These are phyloP conservation scores for Rhizophagus prolifer DNA, from an alignment of 192 early-diverging fungal genomes.

Conservation along the genomic window DNA sequence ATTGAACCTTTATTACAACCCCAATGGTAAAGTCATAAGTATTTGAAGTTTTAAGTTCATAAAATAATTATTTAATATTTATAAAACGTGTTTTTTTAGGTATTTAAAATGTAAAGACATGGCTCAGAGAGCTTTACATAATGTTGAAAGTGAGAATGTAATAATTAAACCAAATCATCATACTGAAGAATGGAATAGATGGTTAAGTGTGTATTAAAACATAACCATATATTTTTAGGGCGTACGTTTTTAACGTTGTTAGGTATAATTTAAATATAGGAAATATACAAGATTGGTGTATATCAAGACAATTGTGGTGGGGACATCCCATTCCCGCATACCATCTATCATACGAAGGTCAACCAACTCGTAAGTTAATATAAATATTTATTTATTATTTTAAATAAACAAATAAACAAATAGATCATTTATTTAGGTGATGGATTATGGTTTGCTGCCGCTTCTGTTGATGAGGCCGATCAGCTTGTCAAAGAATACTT, in stretches of 20 bases:
- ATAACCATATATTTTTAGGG: background rate
- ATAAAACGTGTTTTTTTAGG: constrained; percentile 30
- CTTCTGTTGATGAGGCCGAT: constrained; percentile 54
- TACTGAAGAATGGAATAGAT: constrained; percentile 82
- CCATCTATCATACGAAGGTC: constrained; percentile 57
- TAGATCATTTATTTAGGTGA: constrained; percentile 33
- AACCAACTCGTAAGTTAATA: background rate
- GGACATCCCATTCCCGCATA: constrained; percentile 95
- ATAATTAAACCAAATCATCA: constrained; percentile 71
- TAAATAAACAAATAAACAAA: background rate
- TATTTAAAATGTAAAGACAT: constrained; percentile 82
- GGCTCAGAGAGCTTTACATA: constrained; percentile 65
- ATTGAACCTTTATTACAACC: constrained; percentile 95
- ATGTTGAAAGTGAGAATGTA: constrained; percentile 64
- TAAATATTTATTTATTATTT: background rate
- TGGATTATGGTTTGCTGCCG: constrained; percentile 67
- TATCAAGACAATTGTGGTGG: constrained; percentile 98
- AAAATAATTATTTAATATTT: background rate
- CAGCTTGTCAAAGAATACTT: constrained; percentile 55
- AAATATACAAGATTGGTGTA: constrained; percentile 94
- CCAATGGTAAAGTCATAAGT: constrained; percentile 68
- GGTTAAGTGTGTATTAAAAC: constrained; percentile 61
- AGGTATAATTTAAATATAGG: constrained; percentile 26
- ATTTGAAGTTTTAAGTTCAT: background rate
- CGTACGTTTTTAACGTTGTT: background rate